These are phyloP conservation scores for Glutinoglossum americanum DNA, from an alignment of 495 filamentous ascomycete genomes.

Conservation along the genomic window DNA sequence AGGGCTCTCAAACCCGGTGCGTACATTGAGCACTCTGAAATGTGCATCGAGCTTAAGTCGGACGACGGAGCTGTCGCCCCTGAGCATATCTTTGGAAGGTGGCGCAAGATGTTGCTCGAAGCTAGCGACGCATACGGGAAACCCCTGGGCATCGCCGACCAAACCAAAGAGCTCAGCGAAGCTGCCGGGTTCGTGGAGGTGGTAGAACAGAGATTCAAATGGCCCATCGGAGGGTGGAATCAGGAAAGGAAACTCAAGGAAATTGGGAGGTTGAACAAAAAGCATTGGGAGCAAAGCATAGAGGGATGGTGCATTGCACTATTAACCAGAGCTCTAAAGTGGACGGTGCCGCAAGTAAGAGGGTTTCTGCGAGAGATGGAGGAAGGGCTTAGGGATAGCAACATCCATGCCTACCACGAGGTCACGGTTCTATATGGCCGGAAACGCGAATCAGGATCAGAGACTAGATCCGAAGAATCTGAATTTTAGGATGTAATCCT, in stretches of 20 bases:
- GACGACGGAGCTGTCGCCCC: constrained; percentile 7
- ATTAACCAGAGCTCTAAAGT: constrained; percentile 32
- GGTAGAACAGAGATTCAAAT: constrained; percentile 33
- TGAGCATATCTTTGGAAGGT: constrained; percentile 19
- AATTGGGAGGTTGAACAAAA: constrained; percentile 37
- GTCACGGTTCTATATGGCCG: not conserved
- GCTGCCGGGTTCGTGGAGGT: constrained; percentile 38
- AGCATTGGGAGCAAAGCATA: constrained; percentile 39
- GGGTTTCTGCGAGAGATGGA: constrained; percentile 7
- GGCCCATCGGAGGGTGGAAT: constrained; percentile 47
- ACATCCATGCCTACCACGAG: constrained; percentile 12
- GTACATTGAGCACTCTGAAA: constrained; percentile 2
- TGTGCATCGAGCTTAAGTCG: constrained; percentile 6
- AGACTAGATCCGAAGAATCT: not conserved
- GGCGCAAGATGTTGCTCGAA: constrained; percentile 28
- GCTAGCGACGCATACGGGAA: constrained; percentile 28
- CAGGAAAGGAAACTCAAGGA: constrained; percentile 38
- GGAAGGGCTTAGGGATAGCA: constrained; percentile 8
- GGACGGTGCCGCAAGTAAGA: constrained; percentile 9
- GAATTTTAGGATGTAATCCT: not conserved
- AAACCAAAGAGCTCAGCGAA: constrained; percentile 13
- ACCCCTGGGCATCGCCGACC: constrained; percentile 24
- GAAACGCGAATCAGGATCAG: not conserved
- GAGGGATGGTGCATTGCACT: constrained; percentile 33
- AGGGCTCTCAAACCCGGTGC: constrained; percentile 1